Conservation (phyloP, 768 basidiomycete species). For the Agrocybe praecox region DNA sequence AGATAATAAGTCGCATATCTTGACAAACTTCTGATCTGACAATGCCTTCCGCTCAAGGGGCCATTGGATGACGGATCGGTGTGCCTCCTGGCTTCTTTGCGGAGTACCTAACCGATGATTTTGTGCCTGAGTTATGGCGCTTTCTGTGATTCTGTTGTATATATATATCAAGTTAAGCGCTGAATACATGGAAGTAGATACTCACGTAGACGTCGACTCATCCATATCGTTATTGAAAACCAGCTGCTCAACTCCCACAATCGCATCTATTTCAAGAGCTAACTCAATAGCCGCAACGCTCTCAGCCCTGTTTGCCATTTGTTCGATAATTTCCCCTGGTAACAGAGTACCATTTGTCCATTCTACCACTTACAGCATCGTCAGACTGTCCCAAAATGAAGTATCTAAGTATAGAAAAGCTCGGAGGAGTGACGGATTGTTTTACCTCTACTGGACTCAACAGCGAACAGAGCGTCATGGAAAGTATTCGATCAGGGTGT, state of each 20-base stretch:
- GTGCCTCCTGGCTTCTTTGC: slow-evolving; percentile 16
- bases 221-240: slow-evolving; percentile 19
- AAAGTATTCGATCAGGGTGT: slow-evolving; percentile 31
- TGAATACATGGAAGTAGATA: not conserved
- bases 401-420: slow-evolving; percentile 21
- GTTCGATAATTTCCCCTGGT: not conserved
- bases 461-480: slow-evolving; percentile 38
- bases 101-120: slow-evolving; percentile 17
- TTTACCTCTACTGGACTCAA: slow-evolving; percentile 33
- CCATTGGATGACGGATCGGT: slow-evolving; percentile 17
- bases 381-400: slow-evolving; percentile 21
- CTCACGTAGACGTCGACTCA: slow-evolving; percentile 17
- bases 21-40: slow-evolving; percentile 13
- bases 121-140: slow-evolving; percentile 8
- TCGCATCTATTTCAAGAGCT: not conserved
- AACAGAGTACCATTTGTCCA: slow-evolving; percentile 10
- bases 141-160: slow-evolving; percentile 7
- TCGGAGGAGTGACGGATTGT: not conserved
- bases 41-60: slow-evolving; percentile 15
- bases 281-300: slow-evolving; percentile 17
- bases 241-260: slow-evolving; percentile 21
- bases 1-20: slow-evolving; percentile 12
- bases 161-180: not conserved
- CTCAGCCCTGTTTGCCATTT: slow-evolving; percentile 7
- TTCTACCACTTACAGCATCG: slow-evolving; percentile 4